These are phyloP conservation scores for Yarrowia porcina DNA, from an alignment of 805 yeast genomes.

Conservation along the genomic window DNA sequence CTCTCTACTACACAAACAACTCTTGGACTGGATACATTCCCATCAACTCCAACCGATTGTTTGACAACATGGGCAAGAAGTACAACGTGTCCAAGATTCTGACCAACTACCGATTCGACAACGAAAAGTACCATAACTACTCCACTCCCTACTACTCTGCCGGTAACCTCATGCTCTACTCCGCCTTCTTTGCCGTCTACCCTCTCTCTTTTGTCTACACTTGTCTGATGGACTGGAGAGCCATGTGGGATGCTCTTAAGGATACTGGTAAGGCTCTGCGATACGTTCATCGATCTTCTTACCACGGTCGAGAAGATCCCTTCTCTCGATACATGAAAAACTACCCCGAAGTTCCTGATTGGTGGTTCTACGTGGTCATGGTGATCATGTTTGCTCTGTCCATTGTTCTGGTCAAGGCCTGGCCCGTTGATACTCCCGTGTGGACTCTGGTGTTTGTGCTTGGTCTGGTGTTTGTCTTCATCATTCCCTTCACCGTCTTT, in stretches of 20 bases:
- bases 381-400: conserved; percentile 45
- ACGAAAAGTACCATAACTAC: conserved; percentile 50
- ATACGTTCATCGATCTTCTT: conserved; percentile 10
- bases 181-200: conserved; percentile 54
- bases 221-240: conserved; percentile 28
- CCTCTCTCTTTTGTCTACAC: conserved; percentile 53
- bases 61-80: conserved; percentile 50
- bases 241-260: conserved; percentile 30
- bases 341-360: conserved; percentile 54
- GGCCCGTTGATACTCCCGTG: conserved; percentile 50
- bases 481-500: conserved; percentile 62
- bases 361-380: conserved; percentile 51
- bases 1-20: conserved; percentile 51
- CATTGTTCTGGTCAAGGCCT: conserved; percentile 44
- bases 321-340: conserved; percentile 49
- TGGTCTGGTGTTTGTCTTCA: conserved; percentile 52
- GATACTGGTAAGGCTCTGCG: conserved; percentile 12
- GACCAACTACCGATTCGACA: conserved; percentile 40
- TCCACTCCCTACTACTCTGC: conserved; percentile 69
- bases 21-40: conserved; percentile 63
- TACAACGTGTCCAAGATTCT: conserved; percentile 51
- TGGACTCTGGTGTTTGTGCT: conserved; percentile 62
- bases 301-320: conserved; percentile 40
- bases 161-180: conserved; percentile 45
- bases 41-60: conserved; percentile 52